These are phyloP conservation scores for Pontederia paniculata DNA, from an alignment of 176 grass and related monocot species.

Conservation along the genomic window DNA sequence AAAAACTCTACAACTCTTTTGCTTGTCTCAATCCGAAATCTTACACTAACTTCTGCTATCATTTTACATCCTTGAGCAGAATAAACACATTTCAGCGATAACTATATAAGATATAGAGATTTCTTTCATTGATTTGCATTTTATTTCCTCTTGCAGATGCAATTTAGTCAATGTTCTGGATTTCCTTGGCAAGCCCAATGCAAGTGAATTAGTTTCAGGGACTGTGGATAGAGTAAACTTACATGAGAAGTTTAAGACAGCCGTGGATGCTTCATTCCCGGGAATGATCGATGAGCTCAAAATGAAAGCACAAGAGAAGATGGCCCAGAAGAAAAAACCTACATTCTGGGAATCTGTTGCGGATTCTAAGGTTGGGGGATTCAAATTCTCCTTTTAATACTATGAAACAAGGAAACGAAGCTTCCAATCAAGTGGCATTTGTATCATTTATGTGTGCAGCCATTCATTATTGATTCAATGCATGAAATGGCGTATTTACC, in stretches of 20 bases:
- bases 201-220: slow-evolving; percentile 71
- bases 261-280: slow-evolving; percentile 49
- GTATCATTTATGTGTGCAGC: too few species aligned
- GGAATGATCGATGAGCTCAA: slow-evolving; percentile 51
- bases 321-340: slow-evolving; percentile 47
- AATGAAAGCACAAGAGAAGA: slow-evolving; percentile 53
- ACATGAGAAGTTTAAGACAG: slow-evolving; percentile 57
- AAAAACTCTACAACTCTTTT: too few species aligned
- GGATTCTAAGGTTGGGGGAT: slow-evolving; percentile 57
- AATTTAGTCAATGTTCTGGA: slow-evolving; percentile 92
- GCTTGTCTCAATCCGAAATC: too few species aligned
- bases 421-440: too few species aligned
- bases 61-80: too few species aligned
- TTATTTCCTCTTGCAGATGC: slow-evolving; percentile 32
- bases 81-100: too few species aligned
- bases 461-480: too few species aligned
- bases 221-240: slow-evolving; percentile 74
- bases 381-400: slow-evolving; percentile 82
- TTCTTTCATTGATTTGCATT: not conserved
- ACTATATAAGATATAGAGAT: not conserved
- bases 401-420: not conserved
- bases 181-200: slow-evolving; percentile 78
- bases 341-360: slow-evolving; percentile 69
- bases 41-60: too few species aligned
- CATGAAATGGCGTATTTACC: too few species aligned